A percentile compares a stretch with the other conserved stretches of the same genome.
phyloP scores from a whole-genome alignment of 257 asterid genomes.

The Hygrophila difformis region DNA sequence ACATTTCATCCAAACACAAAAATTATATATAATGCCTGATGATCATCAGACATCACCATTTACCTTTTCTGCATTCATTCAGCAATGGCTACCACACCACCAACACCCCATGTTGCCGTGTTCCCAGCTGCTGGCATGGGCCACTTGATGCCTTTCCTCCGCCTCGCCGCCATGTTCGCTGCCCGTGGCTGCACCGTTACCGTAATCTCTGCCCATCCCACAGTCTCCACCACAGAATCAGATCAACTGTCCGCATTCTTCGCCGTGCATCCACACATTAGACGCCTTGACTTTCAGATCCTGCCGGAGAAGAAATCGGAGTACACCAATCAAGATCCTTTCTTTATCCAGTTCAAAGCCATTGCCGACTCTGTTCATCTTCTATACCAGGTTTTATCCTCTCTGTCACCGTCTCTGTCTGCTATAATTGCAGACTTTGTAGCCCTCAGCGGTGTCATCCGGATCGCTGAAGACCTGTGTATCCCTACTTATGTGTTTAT shows the following conservation, averaged over 20 bases:
- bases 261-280: constrained; percentile 19
- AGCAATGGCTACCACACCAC: constrained; percentile 11
- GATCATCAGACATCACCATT: too few relatives aligned
- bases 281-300: constrained; percentile 23
- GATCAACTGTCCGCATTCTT: constrained; percentile 30
- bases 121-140: constrained; percentile 50
- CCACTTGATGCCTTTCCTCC: constrained; percentile 41
- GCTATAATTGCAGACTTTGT: constrained; percentile 28
- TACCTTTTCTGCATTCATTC: too few relatives aligned
- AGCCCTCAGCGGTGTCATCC: constrained; percentile 1
- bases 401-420: constrained; percentile 28
- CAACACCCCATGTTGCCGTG: constrained; percentile 32
- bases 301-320: constrained; percentile 25
- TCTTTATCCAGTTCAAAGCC: constrained; percentile 31
- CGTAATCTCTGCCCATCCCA: constrained; percentile 32
- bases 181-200: constrained; percentile 35
- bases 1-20: too few relatives aligned
- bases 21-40: too few relatives aligned
- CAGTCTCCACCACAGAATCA: constrained; percentile 36
- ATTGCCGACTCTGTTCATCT: constrained; percentile 34
- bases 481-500: constrained; percentile 15
- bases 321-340: constrained; percentile 32
- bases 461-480: constrained; percentile 11
- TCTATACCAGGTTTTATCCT: constrained; percentile 20
- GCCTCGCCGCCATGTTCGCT: constrained; percentile 30